phyloP scores from a whole-genome alignment of 1,284 basidiomycete species.

The Rhizoctonia solani region DNA sequence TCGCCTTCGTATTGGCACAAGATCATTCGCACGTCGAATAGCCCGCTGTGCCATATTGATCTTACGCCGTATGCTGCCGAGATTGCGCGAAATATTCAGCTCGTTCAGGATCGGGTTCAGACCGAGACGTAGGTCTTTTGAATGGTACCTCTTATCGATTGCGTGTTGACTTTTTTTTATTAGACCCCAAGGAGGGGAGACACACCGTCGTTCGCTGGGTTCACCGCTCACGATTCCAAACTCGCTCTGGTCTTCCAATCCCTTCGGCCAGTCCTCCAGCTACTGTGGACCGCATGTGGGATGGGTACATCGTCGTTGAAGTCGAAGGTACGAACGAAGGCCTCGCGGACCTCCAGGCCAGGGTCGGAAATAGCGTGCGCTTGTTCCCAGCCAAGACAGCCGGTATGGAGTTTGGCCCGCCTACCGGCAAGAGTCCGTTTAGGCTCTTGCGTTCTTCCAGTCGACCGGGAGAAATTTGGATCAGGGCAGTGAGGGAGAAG shows the following conservation, averaged over 20 bases:
- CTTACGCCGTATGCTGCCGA: slow-evolving; percentile 74
- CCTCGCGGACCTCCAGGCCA: slow-evolving; percentile 71
- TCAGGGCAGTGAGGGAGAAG: slow-evolving; percentile 67
- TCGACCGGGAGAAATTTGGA: slow-evolving; percentile 81
- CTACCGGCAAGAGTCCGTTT: slow-evolving; percentile 61
- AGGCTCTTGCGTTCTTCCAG: slow-evolving; percentile 66
- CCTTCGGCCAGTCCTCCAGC: slow-evolving; percentile 40
- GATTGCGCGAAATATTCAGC: slow-evolving; percentile 68
- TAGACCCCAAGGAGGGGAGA: slow-evolving; percentile 71
- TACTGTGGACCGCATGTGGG: slow-evolving; percentile 75
- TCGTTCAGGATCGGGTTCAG: slow-evolving; percentile 74
- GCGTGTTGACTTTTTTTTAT: slow-evolving; percentile 25
- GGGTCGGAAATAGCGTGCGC: slow-evolving; percentile 59
- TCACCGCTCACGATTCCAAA: slow-evolving; percentile 71
- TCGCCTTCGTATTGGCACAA: slow-evolving; percentile 83
- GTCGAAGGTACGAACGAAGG: slow-evolving; percentile 82
- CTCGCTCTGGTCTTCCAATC: slow-evolving; percentile 53
- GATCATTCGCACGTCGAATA: slow-evolving; percentile 68
- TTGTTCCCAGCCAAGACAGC: slow-evolving; percentile 57
- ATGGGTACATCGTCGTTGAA: slow-evolving; percentile 75
- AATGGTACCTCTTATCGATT: not conserved
- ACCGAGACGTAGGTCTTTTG: slow-evolving; percentile 69
- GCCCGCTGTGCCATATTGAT: slow-evolving; percentile 74
- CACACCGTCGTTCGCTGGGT: slow-evolving; percentile 83
- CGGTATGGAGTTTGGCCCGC: slow-evolving; percentile 41